Percentiles rank a stretch among this genome's conserved stretches.
Conservation (phyloP, 257 asterid species). For the Linaria vulgaris region DNA sequence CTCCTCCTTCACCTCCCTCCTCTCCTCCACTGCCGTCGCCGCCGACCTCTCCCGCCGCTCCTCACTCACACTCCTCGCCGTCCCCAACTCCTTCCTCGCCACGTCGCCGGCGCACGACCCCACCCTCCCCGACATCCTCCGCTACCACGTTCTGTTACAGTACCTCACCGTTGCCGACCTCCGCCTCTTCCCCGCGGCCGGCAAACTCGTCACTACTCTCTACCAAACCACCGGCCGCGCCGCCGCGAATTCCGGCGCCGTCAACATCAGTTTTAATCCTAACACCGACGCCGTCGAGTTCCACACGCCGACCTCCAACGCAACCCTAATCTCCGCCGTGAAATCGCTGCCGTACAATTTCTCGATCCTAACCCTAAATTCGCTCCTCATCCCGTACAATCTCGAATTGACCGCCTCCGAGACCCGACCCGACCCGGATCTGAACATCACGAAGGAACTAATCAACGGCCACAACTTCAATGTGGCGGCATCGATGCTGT, state of each 20-base stretch:
- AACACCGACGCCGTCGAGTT: conserved; percentile 40
- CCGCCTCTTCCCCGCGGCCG: conserved; percentile 54
- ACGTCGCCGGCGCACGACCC: conserved; percentile 37
- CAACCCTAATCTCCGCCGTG: conserved; percentile 53
- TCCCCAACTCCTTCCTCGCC: conserved; percentile 61
- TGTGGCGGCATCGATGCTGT: conserved; percentile 82
- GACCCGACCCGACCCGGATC: conserved; percentile 71
- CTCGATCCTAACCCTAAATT: conserved; percentile 51
- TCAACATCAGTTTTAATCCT: conserved; percentile 60
- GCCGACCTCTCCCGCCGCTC: conserved; percentile 58
- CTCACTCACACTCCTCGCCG: conserved; percentile 63
- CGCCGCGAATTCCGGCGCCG: conserved; percentile 48
- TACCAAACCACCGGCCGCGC: conserved; percentile 81
- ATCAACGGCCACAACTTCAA: conserved; percentile 81
- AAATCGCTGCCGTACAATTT: conserved; percentile 57
- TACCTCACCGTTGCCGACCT: conserved; percentile 64
- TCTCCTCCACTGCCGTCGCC: conserved; percentile 67
- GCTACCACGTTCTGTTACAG: conserved; percentile 79
- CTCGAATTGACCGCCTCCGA: conserved; percentile 81
- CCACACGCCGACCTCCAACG: conserved; percentile 63
- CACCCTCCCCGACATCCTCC: conserved; percentile 66
- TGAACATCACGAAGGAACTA: conserved; percentile 72
- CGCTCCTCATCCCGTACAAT: conserved; percentile 55
- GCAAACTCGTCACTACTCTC: conserved; percentile 65
- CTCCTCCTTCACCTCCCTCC: conserved; percentile 59